A percentile compares a stretch with the other conserved stretches of the same genome.
phyloP scores from a whole-genome alignment of 2,329 filamentous ascomycete species.

The Aspergillus niger region DNA sequence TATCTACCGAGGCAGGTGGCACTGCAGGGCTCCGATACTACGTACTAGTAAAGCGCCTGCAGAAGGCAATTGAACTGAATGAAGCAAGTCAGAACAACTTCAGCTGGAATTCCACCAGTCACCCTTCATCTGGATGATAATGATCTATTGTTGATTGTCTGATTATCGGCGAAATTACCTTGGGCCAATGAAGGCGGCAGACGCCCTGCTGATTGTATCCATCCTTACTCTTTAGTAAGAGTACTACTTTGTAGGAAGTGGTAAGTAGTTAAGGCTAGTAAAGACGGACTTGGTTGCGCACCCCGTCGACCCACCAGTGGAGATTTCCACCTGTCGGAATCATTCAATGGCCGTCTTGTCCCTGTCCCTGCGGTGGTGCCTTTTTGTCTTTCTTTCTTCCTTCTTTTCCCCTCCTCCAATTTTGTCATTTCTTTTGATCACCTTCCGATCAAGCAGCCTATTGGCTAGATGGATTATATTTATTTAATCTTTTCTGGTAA shows the following conservation, averaged over 20 bases:
- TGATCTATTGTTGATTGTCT: background rate
- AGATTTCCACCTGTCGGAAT: constrained; percentile 9
- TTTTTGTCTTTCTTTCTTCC: background rate
- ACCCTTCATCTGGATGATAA: background rate
- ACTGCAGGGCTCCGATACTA: too few relatives aligned
- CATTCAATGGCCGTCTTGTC: constrained; percentile 5
- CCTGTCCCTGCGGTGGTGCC: constrained; percentile 2
- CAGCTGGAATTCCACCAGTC: background rate
- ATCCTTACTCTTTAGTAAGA: background rate
- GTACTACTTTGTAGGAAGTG: too few relatives aligned
- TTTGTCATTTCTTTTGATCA: background rate
- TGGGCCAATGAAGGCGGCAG: constrained; percentile 4
- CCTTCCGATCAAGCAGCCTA: background rate
- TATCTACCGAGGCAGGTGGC: too few relatives aligned
- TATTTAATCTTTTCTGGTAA: too few relatives aligned
- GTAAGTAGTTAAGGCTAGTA: too few relatives aligned
- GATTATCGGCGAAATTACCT: constrained; percentile 2
- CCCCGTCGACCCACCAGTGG: background rate
- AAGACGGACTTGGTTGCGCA: background rate
- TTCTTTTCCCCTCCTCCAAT: background rate
- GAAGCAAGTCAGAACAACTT: background rate
- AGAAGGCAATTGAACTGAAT: background rate
- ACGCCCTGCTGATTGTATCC: background rate
- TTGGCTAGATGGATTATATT: background rate
- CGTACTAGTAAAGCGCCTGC: background rate